phyloP scores from a whole-genome alignment of 345 rosid genomes.

The Rubroshorea leprosula region DNA sequence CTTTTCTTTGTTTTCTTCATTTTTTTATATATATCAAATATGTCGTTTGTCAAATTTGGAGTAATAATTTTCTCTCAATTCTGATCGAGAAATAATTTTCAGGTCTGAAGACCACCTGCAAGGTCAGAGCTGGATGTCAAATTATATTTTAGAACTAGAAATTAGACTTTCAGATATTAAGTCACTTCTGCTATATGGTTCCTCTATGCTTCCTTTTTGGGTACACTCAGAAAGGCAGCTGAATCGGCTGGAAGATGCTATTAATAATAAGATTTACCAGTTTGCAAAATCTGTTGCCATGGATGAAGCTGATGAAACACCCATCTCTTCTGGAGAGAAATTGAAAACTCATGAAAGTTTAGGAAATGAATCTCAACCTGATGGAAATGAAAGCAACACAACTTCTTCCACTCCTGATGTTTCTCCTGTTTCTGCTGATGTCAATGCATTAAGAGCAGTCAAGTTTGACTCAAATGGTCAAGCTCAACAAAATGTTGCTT shows the following conservation, averaged over 20 bases:
- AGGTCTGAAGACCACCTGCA: conserved; percentile 52
- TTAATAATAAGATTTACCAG: conserved; percentile 60
- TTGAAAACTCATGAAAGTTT: conserved; percentile 19
- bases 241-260: conserved; percentile 53
- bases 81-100: conserved; percentile 20
- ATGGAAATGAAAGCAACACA: conserved; percentile 21
- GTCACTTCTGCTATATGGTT: conserved; percentile 42
- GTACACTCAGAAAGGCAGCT: conserved; percentile 69
- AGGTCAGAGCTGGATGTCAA: conserved; percentile 46
- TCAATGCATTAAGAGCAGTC: background rate
- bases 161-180: conserved; percentile 77
- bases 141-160: conserved; percentile 63
- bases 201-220: conserved; percentile 75
- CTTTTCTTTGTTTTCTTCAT: background rate
- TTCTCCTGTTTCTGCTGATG: conserved; percentile 23
- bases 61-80: conserved; percentile 10
- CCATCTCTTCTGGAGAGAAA: conserved; percentile 26
- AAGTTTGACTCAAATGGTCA: conserved; percentile 18
- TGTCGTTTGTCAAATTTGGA: conserved; percentile 7
- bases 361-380: conserved; percentile 31
- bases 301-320: conserved; percentile 40
- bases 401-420: conserved; percentile 24
- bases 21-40: background rate
- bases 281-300: conserved; percentile 55
- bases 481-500: conserved; percentile 8